Conservation (phyloP, 169 alveolate species). For the Theileria sp. region DNA sequence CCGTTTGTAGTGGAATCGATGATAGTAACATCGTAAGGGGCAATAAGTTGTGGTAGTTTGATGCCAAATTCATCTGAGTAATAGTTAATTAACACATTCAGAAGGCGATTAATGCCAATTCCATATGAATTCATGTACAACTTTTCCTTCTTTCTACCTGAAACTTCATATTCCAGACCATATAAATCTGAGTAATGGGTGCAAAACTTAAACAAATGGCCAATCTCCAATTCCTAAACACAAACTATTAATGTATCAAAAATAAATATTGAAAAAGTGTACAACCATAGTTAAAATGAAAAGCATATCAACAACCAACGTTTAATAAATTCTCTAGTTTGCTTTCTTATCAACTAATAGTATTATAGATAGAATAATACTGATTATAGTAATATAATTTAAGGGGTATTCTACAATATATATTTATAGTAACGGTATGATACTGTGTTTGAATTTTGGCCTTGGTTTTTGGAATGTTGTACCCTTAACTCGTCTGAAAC, state of each 20-base stretch:
- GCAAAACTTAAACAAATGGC: constrained; percentile 56
- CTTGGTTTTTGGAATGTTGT: not conserved
- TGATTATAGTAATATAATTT: constrained; percentile 1
- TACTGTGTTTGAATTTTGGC: constrained; percentile 1
- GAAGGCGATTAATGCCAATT: constrained; percentile 54
- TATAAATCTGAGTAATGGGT: constrained; percentile 16
- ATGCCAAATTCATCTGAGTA: constrained; percentile 58
- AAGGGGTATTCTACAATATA: not conserved
- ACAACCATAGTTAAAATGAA: no score
- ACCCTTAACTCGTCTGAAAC: constrained; percentile 37
- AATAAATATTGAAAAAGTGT: not conserved
- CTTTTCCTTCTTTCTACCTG: constrained; percentile 26
- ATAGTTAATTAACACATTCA: constrained; percentile 31
- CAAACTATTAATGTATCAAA: not conserved
- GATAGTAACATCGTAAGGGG: constrained; percentile 54
- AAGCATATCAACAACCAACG: not conserved
- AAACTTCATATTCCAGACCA: constrained; percentile 34
- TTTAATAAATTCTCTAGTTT: not conserved
- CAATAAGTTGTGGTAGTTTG: constrained; percentile 45
- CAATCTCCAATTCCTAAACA: constrained; percentile 39
- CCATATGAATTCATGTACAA: constrained; percentile 63
- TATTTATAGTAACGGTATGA: not conserved
- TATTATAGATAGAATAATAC: not conserved
- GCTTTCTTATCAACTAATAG: not conserved
- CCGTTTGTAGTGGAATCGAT: constrained; percentile 27